Base-by-base conservation (phyloP, 345 rosid species). In the Boechera stricta region DNA sequence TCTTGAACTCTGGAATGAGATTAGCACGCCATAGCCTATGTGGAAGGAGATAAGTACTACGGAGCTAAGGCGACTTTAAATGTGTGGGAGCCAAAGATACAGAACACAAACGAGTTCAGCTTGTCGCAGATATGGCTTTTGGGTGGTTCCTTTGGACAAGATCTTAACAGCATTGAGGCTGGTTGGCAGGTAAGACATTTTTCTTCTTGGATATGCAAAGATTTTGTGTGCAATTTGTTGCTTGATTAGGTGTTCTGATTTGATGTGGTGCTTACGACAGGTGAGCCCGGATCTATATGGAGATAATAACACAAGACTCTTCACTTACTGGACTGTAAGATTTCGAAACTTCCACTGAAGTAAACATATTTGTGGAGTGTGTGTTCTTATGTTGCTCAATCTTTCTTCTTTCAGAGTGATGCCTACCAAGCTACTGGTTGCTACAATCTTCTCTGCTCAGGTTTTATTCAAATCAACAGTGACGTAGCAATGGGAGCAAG, bases 261-360 rank as follows among this genome's bases (percentile, higher is more conserved):
- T 64, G 24, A 21, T 21, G 60, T 59, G 13, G 12, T 56, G 36
- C 16, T 36, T 69, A n/a, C 7, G 15, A 66, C 88, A 94, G 98
- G 98, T 94, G 70, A 95, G 98, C 70, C 98, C 97, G 51, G 99
- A 95, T 91, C 92, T 95, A 1, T 95, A 95, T 77, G 99, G 99
- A 53, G 99, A 95, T 83, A 95, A 95, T 85, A 95, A 95, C 77
- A 95, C 99, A 45, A 90, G 99, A 74, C 97, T 95, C 74, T 95
- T 95, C 91, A 92, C 97, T 53, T 95, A 95, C 84, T 95, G 99
- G 99, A 95, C 99, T 77, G 99, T 95, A 84, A 88, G 89, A 77
- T 61, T 75, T 76, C 18, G 24, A 51, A 29, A 53, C 60, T 49
- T 45, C 32, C 15, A 15, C 16, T 74, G 24, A 26, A 24, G 45